Conservation (phyloP, 805 yeast genomes). For the Sugiyamaella valdiviana region DNA sequence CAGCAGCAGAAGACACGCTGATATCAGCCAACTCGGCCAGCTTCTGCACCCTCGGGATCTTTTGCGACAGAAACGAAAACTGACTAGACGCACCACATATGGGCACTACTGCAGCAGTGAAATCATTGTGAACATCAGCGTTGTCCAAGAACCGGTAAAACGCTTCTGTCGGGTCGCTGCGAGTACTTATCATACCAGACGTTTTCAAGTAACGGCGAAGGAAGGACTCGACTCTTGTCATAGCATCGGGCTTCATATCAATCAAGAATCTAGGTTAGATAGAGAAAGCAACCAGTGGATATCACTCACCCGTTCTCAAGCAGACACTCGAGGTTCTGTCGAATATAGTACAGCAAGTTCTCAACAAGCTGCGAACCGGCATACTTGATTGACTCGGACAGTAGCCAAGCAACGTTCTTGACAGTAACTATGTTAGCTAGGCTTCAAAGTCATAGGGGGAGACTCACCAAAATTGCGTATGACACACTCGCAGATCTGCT, state of each 20-base stretch:
- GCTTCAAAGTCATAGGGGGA: slow-evolving; percentile 25
- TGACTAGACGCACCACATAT: slow-evolving; percentile 11
- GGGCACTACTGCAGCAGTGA: slow-evolving; percentile 16
- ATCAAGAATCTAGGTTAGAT: neutral
- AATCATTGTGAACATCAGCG: slow-evolving; percentile 28
- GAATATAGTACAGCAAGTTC: slow-evolving; percentile 62
- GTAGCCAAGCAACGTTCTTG: slow-evolving; percentile 54
- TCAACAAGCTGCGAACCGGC: slow-evolving; percentile 50
- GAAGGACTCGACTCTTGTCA: slow-evolving; percentile 11
- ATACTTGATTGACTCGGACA: slow-evolving; percentile 48
- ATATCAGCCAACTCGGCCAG: neutral
- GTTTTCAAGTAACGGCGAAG: slow-evolving; percentile 6
- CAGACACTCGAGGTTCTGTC: slow-evolving; percentile 56
- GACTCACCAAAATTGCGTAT: slow-evolving; percentile 45
- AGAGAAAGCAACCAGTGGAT: neutral
- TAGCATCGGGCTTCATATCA: slow-evolving; percentile 4
- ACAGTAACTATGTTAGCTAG: slow-evolving; percentile 25
- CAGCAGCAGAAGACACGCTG: slow-evolving; percentile 2
- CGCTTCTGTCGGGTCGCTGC: slow-evolving; percentile 2
- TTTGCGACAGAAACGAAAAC: slow-evolving; percentile 11
- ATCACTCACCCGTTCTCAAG: slow-evolving; percentile 48
- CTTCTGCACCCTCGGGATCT: slow-evolving; percentile 2
- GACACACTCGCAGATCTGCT: slow-evolving; percentile 52
- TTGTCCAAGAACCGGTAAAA: slow-evolving; percentile 23
- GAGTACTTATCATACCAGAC: neutral